Conservation (phyloP, 345 rosid genomes). For the Eucalyptus rudis region DNA sequence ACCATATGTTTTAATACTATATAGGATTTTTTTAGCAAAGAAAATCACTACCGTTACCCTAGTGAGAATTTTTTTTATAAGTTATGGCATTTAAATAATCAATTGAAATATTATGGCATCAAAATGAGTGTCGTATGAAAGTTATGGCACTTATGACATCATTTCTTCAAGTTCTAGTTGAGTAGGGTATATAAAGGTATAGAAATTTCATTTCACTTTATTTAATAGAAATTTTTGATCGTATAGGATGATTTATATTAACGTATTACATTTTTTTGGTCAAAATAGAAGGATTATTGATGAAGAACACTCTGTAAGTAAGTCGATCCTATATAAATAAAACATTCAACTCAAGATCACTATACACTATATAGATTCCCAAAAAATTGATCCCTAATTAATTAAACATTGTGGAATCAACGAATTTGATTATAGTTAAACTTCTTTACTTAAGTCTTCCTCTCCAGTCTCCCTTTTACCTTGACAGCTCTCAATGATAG, state of each 20-base stretch:
- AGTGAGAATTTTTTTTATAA: neutral
- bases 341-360: neutral
- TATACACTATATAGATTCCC: neutral
- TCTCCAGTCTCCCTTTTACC: neutral
- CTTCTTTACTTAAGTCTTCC: neutral
- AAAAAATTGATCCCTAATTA: neutral
- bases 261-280: neutral
- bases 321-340: neutral
- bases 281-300: neutral
- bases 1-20: neutral
- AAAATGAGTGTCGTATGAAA: too few species aligned
- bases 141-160: neutral
- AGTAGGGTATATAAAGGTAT: neutral
- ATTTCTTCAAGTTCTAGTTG: neutral
- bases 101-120: neutral
- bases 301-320: neutral
- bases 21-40: neutral
- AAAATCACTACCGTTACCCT: neutral
- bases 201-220: neutral
- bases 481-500: neutral
- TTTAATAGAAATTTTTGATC: neutral
- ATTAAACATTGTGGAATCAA: neutral
- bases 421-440: neutral
- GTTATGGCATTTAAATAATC: too few species aligned
- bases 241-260: too few species aligned